Evolutionary conservation across 2,329 filamentous ascomycete genomes (phyloP).

Genomic region (Ceratocystis diversiconidia): DNA sequence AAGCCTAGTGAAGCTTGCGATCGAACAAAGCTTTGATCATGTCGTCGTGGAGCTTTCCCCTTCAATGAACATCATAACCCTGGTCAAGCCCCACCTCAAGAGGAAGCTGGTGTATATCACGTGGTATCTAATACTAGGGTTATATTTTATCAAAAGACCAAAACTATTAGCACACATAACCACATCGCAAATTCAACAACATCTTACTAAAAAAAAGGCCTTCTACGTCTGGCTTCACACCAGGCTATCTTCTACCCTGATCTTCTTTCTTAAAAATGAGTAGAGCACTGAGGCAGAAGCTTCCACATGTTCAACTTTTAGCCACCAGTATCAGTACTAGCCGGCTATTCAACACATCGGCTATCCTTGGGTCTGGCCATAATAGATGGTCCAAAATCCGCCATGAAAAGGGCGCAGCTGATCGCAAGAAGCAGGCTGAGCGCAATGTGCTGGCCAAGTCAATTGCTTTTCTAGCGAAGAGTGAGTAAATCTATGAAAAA

Average conservation of each 20-base stretch:
- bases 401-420: slow-evolving; percentile 82
- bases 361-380: slow-evolving; percentile 52
- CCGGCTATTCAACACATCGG: slow-evolving; percentile 8
- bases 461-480: slow-evolving; percentile 60
- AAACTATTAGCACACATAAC: neutral
- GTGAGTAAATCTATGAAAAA: slow-evolving; percentile 29
- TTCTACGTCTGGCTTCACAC: neutral
- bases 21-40: neutral
- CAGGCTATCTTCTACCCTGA: neutral
- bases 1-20: neutral
- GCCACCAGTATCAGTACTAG: neutral
- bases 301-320: neutral
- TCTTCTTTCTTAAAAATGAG: neutral
- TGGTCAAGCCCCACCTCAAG: neutral
- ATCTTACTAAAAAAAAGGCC: neutral
- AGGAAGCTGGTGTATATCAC: neutral
- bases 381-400: slow-evolving; percentile 94
- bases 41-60: neutral
- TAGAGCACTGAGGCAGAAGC: neutral
- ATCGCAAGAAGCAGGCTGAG: slow-evolving; percentile 61
- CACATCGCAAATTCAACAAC: neutral
- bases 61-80: neutral
- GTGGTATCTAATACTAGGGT: neutral
- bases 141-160: neutral
- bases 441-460: slow-evolving; percentile 55